A percentile compares a stretch with the other conserved stretches of the same genome.
Evolutionary conservation across 495 filamentous ascomycete species (phyloP).

Genomic region (Pyrenula massariospora): DNA sequence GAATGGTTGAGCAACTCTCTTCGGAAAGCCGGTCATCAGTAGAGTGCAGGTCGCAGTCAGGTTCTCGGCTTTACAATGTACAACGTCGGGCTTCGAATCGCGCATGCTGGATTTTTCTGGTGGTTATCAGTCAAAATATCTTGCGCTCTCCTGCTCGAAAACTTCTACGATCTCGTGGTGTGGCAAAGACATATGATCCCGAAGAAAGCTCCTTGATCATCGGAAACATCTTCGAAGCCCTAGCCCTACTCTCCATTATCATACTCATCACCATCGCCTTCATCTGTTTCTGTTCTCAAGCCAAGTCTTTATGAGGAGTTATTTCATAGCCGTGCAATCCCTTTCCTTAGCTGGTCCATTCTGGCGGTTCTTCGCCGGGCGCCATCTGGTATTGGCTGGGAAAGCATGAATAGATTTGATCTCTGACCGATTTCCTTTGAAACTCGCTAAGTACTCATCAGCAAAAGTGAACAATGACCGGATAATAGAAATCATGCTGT

Average conservation of each 20-base stretch:
- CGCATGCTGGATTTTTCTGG: background rate
- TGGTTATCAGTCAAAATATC: background rate
- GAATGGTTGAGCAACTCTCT: constrained; percentile 97
- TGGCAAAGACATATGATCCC: background rate
- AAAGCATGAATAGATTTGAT: background rate
- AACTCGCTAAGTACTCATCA: too few relatives aligned
- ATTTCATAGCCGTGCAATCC: background rate
- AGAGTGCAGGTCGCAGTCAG: constrained; percentile 19
- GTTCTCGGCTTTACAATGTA: background rate
- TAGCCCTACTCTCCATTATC: too few relatives aligned
- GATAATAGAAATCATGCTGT: too few relatives aligned
- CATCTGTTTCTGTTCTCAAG: background rate
- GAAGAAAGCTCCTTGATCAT: background rate
- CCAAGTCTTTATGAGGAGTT: background rate
- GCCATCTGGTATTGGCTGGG: background rate
- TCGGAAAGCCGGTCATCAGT: constrained; percentile 79
- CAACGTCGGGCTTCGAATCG: background rate
- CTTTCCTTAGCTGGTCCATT: background rate
- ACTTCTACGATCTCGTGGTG: background rate
- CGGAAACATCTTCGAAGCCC: background rate
- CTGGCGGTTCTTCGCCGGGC: background rate
- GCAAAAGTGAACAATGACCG: too few relatives aligned
- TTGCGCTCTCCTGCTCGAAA: background rate
- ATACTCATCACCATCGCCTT: background rate
- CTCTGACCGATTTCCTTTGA: background rate